phyloP scores from a whole-genome alignment of 805 yeast genomes.

The Hanseniaspora occidentalis region DNA sequence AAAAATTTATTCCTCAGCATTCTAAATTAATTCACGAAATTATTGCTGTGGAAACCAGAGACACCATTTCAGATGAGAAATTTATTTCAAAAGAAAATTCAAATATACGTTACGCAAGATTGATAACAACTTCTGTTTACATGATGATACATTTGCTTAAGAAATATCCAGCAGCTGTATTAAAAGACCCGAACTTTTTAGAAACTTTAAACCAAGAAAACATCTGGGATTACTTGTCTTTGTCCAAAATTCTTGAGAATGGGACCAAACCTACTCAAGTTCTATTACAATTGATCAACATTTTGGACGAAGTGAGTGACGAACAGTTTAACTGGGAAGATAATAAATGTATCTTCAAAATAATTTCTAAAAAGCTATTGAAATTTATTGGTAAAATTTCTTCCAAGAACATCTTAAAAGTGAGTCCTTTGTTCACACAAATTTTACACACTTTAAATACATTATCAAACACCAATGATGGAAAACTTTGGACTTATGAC shows the following conservation, averaged over 20 bases:
- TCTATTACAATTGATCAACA: slow-evolving; percentile 10
- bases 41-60: slow-evolving; percentile 42
- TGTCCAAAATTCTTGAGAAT: neutral
- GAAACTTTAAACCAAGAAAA: slow-evolving; percentile 30
- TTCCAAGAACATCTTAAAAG: neutral
- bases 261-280: slow-evolving; percentile 6
- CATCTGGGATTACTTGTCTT: slow-evolving; percentile 31
- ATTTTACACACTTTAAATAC: slow-evolving; percentile 34
- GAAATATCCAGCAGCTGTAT: slow-evolving; percentile 9
- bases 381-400: neutral
- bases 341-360: slow-evolving; percentile 24
- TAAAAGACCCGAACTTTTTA: slow-evolving; percentile 16
- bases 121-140: slow-evolving; percentile 36
- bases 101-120: slow-evolving; percentile 46
- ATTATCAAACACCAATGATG: slow-evolving; percentile 33
- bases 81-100: slow-evolving; percentile 56
- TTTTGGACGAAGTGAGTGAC: neutral
- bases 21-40: slow-evolving; percentile 41
- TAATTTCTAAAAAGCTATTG: slow-evolving; percentile 31
- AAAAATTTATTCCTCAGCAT: slow-evolving; percentile 42
- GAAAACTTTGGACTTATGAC: slow-evolving; percentile 40
- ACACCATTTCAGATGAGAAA: slow-evolving; percentile 64
- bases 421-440: slow-evolving; percentile 11
- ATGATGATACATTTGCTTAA: slow-evolving; percentile 29
- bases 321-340: slow-evolving; percentile 5